Conservation (phyloP, 345 rosid genomes). For the Bruguiera parviflora region DNA sequence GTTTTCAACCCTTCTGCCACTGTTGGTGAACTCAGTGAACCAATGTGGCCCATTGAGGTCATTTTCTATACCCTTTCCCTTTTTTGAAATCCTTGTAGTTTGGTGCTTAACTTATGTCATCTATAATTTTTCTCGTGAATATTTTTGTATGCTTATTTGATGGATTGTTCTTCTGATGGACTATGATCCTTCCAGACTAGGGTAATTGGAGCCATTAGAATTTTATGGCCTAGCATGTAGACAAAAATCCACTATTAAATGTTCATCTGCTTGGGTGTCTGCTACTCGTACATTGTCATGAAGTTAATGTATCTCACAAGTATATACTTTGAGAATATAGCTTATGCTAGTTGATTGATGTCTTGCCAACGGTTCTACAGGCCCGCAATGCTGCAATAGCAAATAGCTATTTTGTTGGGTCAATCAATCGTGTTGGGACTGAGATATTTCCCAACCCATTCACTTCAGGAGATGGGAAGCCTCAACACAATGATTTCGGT, state of each 20-base stretch:
- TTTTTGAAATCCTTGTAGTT: not conserved
- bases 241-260: not conserved
- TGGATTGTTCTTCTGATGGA: not conserved
- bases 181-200: not conserved
- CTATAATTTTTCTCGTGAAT: not conserved
- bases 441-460: slow-evolving; percentile 85
- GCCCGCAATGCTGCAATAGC: slow-evolving; percentile 95
- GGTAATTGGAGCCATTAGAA: not conserved
- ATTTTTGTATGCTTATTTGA: not conserved
- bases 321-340: not conserved
- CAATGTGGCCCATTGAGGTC: slow-evolving; percentile 99
- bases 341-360: slow-evolving; percentile 1
- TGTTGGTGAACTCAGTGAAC: slow-evolving; percentile 95
- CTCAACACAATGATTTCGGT: slow-evolving; percentile 77
- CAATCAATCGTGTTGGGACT: slow-evolving; percentile 95
- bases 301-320: too few species aligned
- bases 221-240: not conserved
- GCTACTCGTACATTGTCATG: too few species aligned
- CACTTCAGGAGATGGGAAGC: slow-evolving; percentile 91
- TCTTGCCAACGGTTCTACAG: slow-evolving; percentile 32
- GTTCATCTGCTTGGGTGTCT: not conserved
- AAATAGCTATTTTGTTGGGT: slow-evolving; percentile 92
- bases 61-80: not conserved
- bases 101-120: not conserved
- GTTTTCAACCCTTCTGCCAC: slow-evolving; percentile 99